phyloP scores from a whole-genome alignment of 78 protist species.

The Corallochytrium limacisporum region DNA sequence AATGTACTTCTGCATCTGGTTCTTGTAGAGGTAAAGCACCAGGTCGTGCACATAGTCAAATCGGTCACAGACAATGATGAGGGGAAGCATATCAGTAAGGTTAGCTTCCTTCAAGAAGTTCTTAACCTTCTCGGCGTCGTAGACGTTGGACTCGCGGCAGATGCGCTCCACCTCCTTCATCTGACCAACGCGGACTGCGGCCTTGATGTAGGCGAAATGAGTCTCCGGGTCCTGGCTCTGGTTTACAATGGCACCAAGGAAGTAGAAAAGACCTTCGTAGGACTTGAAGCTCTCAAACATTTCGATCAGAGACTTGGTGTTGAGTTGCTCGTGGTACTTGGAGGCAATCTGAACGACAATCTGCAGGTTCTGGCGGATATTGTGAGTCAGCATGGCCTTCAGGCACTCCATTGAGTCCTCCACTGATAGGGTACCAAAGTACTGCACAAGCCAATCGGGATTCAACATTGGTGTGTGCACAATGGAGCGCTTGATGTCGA shows the following conservation, averaged over 20 bases:
- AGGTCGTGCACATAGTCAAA: constrained; percentile 91
- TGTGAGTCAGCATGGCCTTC: constrained; percentile 63
- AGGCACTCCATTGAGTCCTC: constrained; percentile 80
- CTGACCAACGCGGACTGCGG: constrained; percentile 84
- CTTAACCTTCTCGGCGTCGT: constrained; percentile 78
- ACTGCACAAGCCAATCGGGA: constrained; percentile 67
- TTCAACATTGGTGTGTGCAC: constrained; percentile 49
- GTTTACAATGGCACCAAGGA: constrained; percentile 56
- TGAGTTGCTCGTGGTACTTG: constrained; percentile 71
- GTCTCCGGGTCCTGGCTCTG: constrained; percentile 74
- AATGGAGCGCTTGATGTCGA: constrained; percentile 84
- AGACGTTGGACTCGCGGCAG: constrained; percentile 76
- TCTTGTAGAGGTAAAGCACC: constrained; percentile 71
- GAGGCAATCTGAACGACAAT: constrained; percentile 80
- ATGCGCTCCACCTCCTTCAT: constrained; percentile 90
- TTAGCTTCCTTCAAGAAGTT: constrained; percentile 89
- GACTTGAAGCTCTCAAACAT: constrained; percentile 77
- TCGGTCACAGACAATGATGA: constrained; percentile 96
- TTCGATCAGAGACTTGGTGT: constrained; percentile 58
- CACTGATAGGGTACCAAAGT: constrained; percentile 65
- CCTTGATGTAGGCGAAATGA: constrained; percentile 94
- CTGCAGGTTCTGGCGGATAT: constrained; percentile 76
- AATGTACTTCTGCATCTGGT: constrained; percentile 68
- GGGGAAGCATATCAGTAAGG: constrained; percentile 86
- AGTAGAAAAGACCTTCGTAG: constrained; percentile 72